phyloP scores from a whole-genome alignment of 805 yeast genomes.

The Saturnispora ahearnii region DNA sequence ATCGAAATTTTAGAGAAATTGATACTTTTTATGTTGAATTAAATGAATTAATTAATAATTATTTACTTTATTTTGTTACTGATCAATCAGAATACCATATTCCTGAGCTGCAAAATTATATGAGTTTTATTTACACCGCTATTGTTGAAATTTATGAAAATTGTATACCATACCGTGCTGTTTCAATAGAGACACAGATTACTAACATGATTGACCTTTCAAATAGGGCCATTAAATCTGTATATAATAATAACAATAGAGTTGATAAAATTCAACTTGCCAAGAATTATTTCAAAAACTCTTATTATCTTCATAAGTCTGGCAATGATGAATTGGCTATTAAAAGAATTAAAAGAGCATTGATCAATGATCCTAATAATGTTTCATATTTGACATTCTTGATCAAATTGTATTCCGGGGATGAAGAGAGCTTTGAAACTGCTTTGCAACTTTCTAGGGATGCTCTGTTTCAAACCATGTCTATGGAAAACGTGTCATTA shows the following conservation, averaged over 20 bases:
- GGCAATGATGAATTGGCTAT: slow-evolving; percentile 36
- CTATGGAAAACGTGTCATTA: not conserved
- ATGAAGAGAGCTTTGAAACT: slow-evolving; percentile 36
- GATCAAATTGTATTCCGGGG: slow-evolving; percentile 52
- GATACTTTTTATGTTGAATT: slow-evolving; percentile 15
- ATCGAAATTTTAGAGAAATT: slow-evolving; percentile 14
- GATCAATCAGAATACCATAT: slow-evolving; percentile 14
- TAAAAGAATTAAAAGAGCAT: slow-evolving; percentile 36
- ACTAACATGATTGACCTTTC: not conserved
- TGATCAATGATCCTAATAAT: slow-evolving; percentile 45
- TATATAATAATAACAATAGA: slow-evolving; percentile 6
- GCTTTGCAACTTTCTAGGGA: slow-evolving; percentile 7
- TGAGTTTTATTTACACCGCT: slow-evolving; percentile 20
- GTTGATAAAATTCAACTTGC: slow-evolving; percentile 5
- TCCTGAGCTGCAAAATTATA: slow-evolving; percentile 15
- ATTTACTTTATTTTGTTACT: slow-evolving; percentile 8
- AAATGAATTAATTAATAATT: slow-evolving; percentile 5
- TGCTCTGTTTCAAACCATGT: not conserved
- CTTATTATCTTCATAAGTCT: slow-evolving; percentile 38
- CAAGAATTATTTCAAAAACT: slow-evolving; percentile 35
- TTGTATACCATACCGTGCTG: slow-evolving; percentile 7
- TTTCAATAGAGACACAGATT: not conserved
- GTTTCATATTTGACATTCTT: slow-evolving; percentile 61
- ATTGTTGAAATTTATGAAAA: slow-evolving; percentile 19
- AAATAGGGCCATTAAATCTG: slow-evolving; percentile 13